Evolutionary conservation across 1,284 basidiomycete species (phyloP).

Genomic region (Austroboletus novae-zelandiae): DNA sequence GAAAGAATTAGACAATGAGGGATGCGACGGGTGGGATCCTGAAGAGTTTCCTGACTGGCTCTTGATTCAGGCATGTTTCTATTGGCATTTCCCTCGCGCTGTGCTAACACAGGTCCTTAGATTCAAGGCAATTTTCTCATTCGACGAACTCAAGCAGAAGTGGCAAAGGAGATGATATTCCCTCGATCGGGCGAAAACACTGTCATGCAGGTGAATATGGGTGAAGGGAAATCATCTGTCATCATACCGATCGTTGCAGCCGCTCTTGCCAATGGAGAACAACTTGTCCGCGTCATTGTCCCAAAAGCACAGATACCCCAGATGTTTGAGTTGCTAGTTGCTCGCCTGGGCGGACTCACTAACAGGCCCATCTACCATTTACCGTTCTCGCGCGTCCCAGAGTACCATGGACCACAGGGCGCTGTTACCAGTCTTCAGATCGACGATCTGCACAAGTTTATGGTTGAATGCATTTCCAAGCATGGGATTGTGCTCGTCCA

Average conservation of each 20-base stretch:
- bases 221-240: too few relatives aligned
- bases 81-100: too few relatives aligned
- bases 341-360: constrained; percentile 42
- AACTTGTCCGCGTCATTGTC: constrained; percentile 34
- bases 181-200: constrained; percentile 37
- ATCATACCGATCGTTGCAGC: constrained; percentile 41
- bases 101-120: too few relatives aligned
- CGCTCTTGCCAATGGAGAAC: constrained; percentile 40
- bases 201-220: constrained; percentile 34
- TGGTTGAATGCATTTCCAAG: too few relatives aligned
- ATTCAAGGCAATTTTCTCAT: constrained; percentile 33
- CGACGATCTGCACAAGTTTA: too few relatives aligned
- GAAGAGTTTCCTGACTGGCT: constrained; percentile 39
- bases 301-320: constrained; percentile 31
- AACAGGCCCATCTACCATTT: constrained; percentile 47
- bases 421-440: too few relatives aligned
- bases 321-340: constrained; percentile 49
- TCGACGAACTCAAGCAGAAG: constrained; percentile 31
- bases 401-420: not conserved
- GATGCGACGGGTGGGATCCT: constrained; percentile 11
- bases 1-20: constrained; percentile 17
- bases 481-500: too few relatives aligned
- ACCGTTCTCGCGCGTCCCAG: constrained; percentile 42
- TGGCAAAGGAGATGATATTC: constrained; percentile 46
- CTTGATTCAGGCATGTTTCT: constrained; percentile 38